A percentile compares a stretch with the other conserved stretches of the same genome.
Conservation (phyloP, 257 asterid species). For the Petunia secreta region DNA sequence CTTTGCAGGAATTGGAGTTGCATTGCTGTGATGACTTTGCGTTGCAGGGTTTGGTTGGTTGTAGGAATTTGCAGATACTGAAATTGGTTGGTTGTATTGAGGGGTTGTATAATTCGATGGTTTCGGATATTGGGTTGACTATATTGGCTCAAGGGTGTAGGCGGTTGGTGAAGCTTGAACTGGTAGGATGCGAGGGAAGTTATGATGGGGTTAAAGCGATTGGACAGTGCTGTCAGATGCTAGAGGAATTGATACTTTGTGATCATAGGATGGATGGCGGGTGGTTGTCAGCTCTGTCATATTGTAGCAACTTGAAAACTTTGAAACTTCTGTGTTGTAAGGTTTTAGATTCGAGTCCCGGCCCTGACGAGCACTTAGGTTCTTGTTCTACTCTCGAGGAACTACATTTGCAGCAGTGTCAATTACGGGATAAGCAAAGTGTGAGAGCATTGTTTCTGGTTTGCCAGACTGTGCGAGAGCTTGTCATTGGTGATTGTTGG, state of each 20-base stretch:
- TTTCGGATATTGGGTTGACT: slow-evolving; percentile 90
- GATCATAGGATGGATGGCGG: slow-evolving; percentile 95
- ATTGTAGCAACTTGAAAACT: slow-evolving; percentile 77
- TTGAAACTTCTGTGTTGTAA: slow-evolving; percentile 72
- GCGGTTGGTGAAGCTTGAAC: slow-evolving; percentile 78
- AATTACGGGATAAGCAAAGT: slow-evolving; percentile 61
- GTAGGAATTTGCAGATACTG: slow-evolving; percentile 79
- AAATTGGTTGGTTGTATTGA: slow-evolving; percentile 65
- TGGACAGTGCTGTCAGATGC: slow-evolving; percentile 87
- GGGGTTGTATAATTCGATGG: slow-evolving; percentile 66
- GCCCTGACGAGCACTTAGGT: slow-evolving; percentile 77
- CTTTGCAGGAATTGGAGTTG: slow-evolving; percentile 90
- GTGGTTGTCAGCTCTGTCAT: slow-evolving; percentile 86
- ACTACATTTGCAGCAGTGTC: slow-evolving; percentile 75
- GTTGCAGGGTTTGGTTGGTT: slow-evolving; percentile 60
- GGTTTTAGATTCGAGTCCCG: slow-evolving; percentile 71
- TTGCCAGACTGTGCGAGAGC: slow-evolving; percentile 55
- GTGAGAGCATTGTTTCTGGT: slow-evolving; percentile 68
- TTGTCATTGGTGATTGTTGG: slow-evolving; percentile 79
- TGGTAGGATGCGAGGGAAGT: slow-evolving; percentile 93
- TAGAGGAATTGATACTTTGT: slow-evolving; percentile 69
- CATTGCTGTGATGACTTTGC: slow-evolving; percentile 64
- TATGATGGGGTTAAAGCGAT: slow-evolving; percentile 90
- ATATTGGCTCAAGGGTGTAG: slow-evolving; percentile 90
- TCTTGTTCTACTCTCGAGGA: slow-evolving; percentile 81